Conservation (phyloP, 768 basidiomycete genomes). For the Lentinula raphanica region DNA sequence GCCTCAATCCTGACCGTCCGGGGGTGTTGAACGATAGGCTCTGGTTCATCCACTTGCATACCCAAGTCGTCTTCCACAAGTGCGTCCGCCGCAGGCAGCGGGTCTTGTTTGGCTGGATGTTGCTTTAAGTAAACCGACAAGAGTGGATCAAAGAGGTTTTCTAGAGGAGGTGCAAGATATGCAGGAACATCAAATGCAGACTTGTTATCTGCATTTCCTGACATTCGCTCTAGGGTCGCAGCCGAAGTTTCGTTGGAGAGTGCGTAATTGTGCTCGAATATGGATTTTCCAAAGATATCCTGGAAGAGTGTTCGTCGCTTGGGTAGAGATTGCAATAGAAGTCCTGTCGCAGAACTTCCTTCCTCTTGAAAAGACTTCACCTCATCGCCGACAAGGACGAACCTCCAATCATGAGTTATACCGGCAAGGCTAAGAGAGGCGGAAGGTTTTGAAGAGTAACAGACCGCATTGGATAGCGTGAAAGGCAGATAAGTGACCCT, state of each 20-base stretch:
- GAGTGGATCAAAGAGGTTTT: constrained; percentile 60
- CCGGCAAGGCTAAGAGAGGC: constrained; percentile 55
- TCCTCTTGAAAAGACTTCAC: constrained; percentile 36
- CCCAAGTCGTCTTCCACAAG: constrained; percentile 34
- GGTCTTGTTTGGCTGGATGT: constrained; percentile 14
- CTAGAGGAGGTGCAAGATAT: constrained; percentile 72
- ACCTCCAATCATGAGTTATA: constrained; percentile 61
- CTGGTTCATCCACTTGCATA: constrained; percentile 37
- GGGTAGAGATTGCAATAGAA: constrained; percentile 22
- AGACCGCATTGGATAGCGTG: constrained; percentile 45
- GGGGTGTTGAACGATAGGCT: constrained; percentile 14
- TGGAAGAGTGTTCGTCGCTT: constrained; percentile 67
- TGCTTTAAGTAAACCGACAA: constrained; percentile 32
- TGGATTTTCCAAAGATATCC: constrained; percentile 84
- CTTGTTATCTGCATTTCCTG: constrained; percentile 37
- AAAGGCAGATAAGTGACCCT: constrained; percentile 52
- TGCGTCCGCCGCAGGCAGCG: constrained; percentile 9
- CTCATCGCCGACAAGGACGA: constrained; percentile 65
- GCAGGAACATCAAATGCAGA: constrained; percentile 63
- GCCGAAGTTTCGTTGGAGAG: constrained; percentile 8
- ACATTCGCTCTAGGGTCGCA: constrained; percentile 10
- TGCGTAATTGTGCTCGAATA: constrained; percentile 42
- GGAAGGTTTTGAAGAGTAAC: constrained; percentile 24
- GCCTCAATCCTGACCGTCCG: constrained; percentile 37
- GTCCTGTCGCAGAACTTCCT: constrained; percentile 34